A percentile compares a stretch with the other conserved stretches of the same genome.
Evolutionary conservation across 1,284 basidiomycete genomes (phyloP).

Genomic region (Ustilago curta): DNA sequence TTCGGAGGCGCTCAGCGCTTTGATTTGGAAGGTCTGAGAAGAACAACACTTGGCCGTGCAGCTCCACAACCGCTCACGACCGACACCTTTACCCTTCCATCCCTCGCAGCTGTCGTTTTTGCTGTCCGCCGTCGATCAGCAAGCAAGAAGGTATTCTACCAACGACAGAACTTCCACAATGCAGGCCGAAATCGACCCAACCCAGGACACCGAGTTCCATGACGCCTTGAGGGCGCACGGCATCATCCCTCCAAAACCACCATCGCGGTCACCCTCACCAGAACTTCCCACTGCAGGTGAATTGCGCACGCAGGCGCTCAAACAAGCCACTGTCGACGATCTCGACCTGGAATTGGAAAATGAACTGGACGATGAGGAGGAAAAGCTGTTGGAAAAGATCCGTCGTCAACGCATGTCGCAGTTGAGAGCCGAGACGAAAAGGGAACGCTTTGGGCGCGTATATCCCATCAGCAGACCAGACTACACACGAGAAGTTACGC

Average conservation of each 20-base stretch:
- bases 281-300: conserved; percentile 55
- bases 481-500: conserved; percentile 93
- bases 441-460: conserved; percentile 83
- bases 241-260: conserved; percentile 66
- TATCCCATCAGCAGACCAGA: conserved; percentile 90
- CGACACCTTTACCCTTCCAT: background rate
- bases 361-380: conserved; percentile 76
- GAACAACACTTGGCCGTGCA: conserved; percentile 18
- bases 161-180: conserved; percentile 20
- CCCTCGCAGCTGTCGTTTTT: background rate
- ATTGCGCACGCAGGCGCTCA: conserved; percentile 41
- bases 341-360: conserved; percentile 59
- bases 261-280: conserved; percentile 66
- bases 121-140: no score
- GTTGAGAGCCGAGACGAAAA: conserved; percentile 76
- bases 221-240: conserved; percentile 66
- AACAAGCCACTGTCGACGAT: conserved; percentile 55
- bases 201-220: conserved; percentile 66
- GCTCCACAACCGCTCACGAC: background rate
- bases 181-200: conserved; percentile 60
- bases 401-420: conserved; percentile 78
- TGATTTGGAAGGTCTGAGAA: conserved; percentile 19
- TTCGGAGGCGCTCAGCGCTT: conserved; percentile 11
- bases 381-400: conserved; percentile 80
- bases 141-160: no score